Evolutionary conservation across 2,329 filamentous ascomycete genomes (phyloP).

Genomic region (Tympanopsis confertula): DNA sequence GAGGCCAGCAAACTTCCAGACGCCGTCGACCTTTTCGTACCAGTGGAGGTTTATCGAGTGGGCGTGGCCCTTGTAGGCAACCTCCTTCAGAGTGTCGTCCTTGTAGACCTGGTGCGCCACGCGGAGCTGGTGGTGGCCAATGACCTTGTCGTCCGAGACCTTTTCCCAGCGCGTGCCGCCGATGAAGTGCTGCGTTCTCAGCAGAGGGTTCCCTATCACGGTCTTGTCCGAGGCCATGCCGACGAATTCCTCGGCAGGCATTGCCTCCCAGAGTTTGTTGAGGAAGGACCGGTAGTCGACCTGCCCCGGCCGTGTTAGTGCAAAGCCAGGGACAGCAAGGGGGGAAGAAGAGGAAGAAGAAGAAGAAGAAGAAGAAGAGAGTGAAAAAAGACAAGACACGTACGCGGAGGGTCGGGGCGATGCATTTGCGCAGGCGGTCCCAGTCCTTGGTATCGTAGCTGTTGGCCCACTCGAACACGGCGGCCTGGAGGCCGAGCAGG

Average conservation of each 20-base stretch:
- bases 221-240: slow-evolving; percentile 41
- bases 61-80: slow-evolving; percentile 46
- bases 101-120: slow-evolving; percentile 51
- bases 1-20: slow-evolving; percentile 50
- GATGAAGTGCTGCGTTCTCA: slow-evolving; percentile 56
- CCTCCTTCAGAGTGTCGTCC: slow-evolving; percentile 29
- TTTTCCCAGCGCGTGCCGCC: slow-evolving; percentile 45
- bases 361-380: neutral
- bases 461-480: slow-evolving; percentile 51
- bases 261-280: slow-evolving; percentile 46
- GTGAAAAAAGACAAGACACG: slow-evolving; percentile 6
- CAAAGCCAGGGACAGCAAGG: slow-evolving; percentile 1
- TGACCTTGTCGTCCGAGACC: slow-evolving; percentile 42
- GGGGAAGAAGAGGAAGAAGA: neutral
- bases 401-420: slow-evolving; percentile 46
- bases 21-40: slow-evolving; percentile 44
- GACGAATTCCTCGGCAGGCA: slow-evolving; percentile 50
- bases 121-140: slow-evolving; percentile 49
- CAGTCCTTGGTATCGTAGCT: slow-evolving; percentile 59
- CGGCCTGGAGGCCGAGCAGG: slow-evolving; percentile 33
- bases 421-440: slow-evolving; percentile 44
- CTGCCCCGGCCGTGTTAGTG: slow-evolving; percentile 18
- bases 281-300: slow-evolving; percentile 62
- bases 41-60: slow-evolving; percentile 45
- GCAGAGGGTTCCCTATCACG: slow-evolving; percentile 47